These are phyloP conservation scores for Penicillium silybi DNA, from an alignment of 495 filamentous ascomycete genomes.

Conservation along the genomic window DNA sequence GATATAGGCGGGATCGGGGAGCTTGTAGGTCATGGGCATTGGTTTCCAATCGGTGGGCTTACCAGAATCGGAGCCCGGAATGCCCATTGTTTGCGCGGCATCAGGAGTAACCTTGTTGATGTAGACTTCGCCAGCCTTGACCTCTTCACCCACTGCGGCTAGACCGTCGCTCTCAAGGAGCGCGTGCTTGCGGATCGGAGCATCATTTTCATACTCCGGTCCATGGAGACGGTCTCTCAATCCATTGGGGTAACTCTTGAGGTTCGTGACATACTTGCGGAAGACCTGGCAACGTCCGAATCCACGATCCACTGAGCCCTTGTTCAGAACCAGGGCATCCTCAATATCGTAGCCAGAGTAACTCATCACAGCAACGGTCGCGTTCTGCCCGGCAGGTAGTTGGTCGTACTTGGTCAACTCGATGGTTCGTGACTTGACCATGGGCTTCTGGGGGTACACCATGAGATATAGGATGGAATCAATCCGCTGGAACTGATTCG, in stretches of 20 bases:
- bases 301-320: slow-evolving; percentile 87
- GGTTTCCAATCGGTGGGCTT: slow-evolving; percentile 56
- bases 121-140: slow-evolving; percentile 73
- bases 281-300: slow-evolving; percentile 97
- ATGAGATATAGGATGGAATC: slow-evolving; percentile 94
- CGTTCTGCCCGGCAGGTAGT: slow-evolving; percentile 92
- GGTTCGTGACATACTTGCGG: slow-evolving; percentile 73
- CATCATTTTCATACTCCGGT: slow-evolving; percentile 55
- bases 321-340: slow-evolving; percentile 95
- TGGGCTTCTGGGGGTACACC: slow-evolving; percentile 95
- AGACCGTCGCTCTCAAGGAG: slow-evolving; percentile 76
- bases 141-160: slow-evolving; percentile 72
- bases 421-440: slow-evolving; percentile 95
- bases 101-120: slow-evolving; percentile 81
- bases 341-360: slow-evolving; percentile 99
- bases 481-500: slow-evolving; percentile 94
- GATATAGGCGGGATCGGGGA: slow-evolving; percentile 79
- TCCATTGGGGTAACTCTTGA: slow-evolving; percentile 79
- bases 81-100: slow-evolving; percentile 59
- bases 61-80: slow-evolving; percentile 60
- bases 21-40: slow-evolving; percentile 73
- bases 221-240: slow-evolving; percentile 68
- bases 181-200: slow-evolving; percentile 65
- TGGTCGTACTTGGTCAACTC: slow-evolving; percentile 97
- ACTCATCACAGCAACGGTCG: slow-evolving; percentile 97